A percentile compares a stretch with the other conserved stretches of the same genome.
Conservation (phyloP, 1,284 basidiomycete genomes). For the Trichosporon coremiiforme region DNA sequence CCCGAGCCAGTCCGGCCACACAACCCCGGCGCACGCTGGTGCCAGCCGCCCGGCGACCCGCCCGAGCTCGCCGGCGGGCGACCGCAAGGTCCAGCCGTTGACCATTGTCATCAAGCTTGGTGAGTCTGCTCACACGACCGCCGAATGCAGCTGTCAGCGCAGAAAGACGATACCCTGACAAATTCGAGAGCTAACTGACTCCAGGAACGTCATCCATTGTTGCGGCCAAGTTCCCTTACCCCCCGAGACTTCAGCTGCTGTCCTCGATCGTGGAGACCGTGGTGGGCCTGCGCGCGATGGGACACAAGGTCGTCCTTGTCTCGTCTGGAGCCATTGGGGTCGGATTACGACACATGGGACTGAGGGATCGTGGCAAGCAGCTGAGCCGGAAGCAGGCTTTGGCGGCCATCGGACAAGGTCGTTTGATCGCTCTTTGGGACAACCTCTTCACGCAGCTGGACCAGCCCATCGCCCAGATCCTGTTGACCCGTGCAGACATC, state of each 20-base stretch:
- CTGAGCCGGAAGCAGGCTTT: slow-evolving; percentile 93
- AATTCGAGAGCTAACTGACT: slow-evolving; percentile 4
- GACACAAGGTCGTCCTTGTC: slow-evolving; percentile 93
- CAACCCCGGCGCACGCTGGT: slow-evolving; percentile 1
- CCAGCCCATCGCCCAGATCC: slow-evolving; percentile 92
- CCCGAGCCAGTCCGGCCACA: slow-evolving; percentile 11
- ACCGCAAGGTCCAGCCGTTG: slow-evolving; percentile 24
- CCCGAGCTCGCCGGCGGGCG: slow-evolving; percentile 7
- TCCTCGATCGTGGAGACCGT: slow-evolving; percentile 92
- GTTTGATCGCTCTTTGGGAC: slow-evolving; percentile 95
- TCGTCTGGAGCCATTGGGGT: slow-evolving; percentile 96
- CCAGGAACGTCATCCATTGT: slow-evolving; percentile 91
- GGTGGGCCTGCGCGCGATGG: slow-evolving; percentile 71
- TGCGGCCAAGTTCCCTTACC: slow-evolving; percentile 77
- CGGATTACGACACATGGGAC: slow-evolving; percentile 85
- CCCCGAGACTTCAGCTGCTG: slow-evolving; percentile 85
- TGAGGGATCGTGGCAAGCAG: slow-evolving; percentile 76
- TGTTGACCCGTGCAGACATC: slow-evolving; percentile 92
- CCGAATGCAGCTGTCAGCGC: too few relatives aligned
- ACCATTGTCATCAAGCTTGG: slow-evolving; percentile 88
- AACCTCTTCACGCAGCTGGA: slow-evolving; percentile 90
- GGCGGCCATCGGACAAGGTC: slow-evolving; percentile 93
- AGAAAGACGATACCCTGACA: too few relatives aligned
- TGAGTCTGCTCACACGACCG: slow-evolving; percentile 49
- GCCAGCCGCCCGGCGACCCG: slow-evolving; percentile 10